Base-by-base conservation (phyloP, 176 grass and related monocot genomes). In the Oryza meyeriana region DNA sequence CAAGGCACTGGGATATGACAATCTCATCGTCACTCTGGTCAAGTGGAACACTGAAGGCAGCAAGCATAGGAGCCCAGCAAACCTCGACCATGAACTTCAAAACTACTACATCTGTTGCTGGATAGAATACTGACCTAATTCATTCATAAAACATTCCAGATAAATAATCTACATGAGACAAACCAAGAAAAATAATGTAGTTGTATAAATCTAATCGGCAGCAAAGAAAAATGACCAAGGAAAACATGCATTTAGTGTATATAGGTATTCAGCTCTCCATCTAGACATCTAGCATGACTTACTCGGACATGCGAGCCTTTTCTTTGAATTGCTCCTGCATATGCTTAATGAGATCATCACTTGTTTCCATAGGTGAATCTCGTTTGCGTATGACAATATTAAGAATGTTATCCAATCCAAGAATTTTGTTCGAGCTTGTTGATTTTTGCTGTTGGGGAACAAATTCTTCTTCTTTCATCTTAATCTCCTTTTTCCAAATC, bases 241-340 rank as follows among this genome's bases (percentile, higher is more conserved):
- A 77, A 62, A 71, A 71, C 29, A 41, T 71, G 29, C 5, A 89
- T 29, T 55, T 70, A 36, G 52, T 45, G 44, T 26, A 25, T 64
- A 71, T 8, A 61, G 13, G 57, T 32, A 26, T 70, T 47, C 4
- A 61, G 13, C 41, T 85, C 70, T 86, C 66, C 35, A 78, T 82
- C 50, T 65, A 77, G 39, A 24, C 44, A 25, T 62, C 24, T 30
- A 65, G 32, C 12, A 66, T 66, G 59, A 90, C 96, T 95, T 92
- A 99, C 96, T 99, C 96, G 16, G 96, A 93, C 87, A 93, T 99
- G 66, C 85, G 96, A 83, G 96, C 96, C 80, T 99, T 99, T 87
- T 99, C 91, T 86, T 99, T 99, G 74, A 99, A 95, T 71, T 99
- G 96, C 69, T 94, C 93, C 85, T 99, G 96, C 93, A 99, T 95